A percentile compares a stretch with the other conserved stretches of the same genome.
These are phyloP conservation scores for Caryopteris hybrid DNA, from an alignment of 305 asterid genomes.

Conservation along the genomic window DNA sequence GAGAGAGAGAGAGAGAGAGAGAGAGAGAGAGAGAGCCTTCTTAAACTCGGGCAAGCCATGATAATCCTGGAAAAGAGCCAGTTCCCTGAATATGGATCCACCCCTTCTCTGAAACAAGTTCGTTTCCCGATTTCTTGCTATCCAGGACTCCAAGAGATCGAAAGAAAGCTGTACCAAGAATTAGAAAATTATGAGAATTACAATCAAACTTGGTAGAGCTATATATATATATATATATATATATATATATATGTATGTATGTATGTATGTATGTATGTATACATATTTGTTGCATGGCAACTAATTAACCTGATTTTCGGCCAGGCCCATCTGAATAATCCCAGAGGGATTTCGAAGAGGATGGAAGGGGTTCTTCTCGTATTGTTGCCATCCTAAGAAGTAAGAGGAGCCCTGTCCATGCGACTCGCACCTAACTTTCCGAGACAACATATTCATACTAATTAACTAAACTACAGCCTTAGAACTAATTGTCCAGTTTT, in stretches of 20 bases:
- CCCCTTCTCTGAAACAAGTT: constrained; percentile 34
- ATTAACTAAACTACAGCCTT: constrained; percentile 4
- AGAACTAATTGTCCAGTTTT: no score
- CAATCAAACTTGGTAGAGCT: no score
- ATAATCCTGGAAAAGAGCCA: constrained; percentile 86
- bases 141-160: constrained; percentile 68
- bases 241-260: no score
- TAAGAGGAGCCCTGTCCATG: constrained; percentile 78
- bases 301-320: constrained; percentile 73
- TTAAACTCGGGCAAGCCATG: constrained; percentile 70
- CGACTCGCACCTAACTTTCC: constrained; percentile 59
- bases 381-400: constrained; percentile 69
- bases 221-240: no score
- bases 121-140: constrained; percentile 38
- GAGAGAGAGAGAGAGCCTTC: constrained; percentile 31
- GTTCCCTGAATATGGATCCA: constrained; percentile 54
- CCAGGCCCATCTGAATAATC: constrained; percentile 82
- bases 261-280: no score
- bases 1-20: no score
- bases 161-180: constrained; percentile 46
- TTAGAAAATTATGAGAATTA: no score
- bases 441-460: constrained; percentile 48
- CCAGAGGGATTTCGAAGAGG: constrained; percentile 56
- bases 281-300: background rate
- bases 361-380: constrained; percentile 63